phyloP scores from a whole-genome alignment of 169 alveolate genomes.

The Plasmodium vinckei region DNA sequence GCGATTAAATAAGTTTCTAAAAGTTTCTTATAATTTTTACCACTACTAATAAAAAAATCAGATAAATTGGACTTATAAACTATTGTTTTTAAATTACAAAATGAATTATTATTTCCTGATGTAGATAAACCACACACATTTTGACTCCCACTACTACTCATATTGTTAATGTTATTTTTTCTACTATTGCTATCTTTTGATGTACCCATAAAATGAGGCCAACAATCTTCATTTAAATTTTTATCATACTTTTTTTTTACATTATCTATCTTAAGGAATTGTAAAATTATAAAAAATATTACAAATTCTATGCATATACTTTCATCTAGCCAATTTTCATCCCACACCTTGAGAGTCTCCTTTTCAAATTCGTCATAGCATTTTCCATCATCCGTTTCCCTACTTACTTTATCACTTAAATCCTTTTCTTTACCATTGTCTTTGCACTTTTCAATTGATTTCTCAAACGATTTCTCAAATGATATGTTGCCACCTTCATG shows the following conservation, averaged over 20 bases:
- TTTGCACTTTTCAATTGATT: not conserved
- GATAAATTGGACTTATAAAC: conserved; percentile 15
- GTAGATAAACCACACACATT: not conserved
- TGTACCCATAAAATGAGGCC: conserved; percentile 35
- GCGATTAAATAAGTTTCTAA: conserved; percentile 30
- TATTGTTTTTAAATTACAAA: not conserved
- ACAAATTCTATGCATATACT: conserved; percentile 38
- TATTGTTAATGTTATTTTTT: not conserved
- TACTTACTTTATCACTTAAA: not conserved
- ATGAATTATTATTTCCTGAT: not conserved
- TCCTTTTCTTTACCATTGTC: not conserved
- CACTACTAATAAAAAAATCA: conserved; percentile 36
- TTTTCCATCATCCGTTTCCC: not conserved
- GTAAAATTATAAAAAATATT: conserved; percentile 53
- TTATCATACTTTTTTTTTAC: conserved; percentile 57
- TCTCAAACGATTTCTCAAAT: accelerated
- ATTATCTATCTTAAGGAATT: conserved; percentile 58
- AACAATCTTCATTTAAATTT: conserved; percentile 62
- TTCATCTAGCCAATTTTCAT: conserved; percentile 39
- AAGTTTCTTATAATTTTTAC: conserved; percentile 35
- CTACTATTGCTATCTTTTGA: not conserved
- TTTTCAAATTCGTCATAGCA: not conserved
- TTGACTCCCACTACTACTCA: not conserved
- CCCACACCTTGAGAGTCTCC: not conserved
- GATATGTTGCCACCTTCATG: not conserved